Conservation (phyloP, 139 green algal genomes). For the Eudorina sp. region DNA sequence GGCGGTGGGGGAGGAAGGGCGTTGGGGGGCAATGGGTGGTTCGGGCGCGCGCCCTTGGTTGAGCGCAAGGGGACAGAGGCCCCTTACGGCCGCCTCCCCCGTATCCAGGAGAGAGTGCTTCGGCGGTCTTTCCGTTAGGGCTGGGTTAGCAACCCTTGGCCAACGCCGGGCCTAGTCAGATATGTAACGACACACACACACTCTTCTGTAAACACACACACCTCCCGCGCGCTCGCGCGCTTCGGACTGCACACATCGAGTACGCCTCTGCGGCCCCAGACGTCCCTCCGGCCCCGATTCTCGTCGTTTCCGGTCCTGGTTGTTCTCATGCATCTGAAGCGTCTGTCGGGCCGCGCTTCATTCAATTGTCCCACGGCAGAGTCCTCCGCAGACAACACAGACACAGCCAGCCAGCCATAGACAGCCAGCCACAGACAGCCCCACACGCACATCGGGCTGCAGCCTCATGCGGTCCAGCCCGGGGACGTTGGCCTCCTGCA, state of each 20-base stretch:
- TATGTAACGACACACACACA: no score
- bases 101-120: no score
- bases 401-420: no score
- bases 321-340: not conserved
- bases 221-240: not conserved
- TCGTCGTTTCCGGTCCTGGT: not conserved
- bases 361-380: not conserved
- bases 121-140: no score
- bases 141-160: not conserved
- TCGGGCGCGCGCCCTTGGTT: not conserved
- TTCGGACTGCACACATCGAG: no score
- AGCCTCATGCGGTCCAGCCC: conserved; percentile 9
- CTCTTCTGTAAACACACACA: not conserved
- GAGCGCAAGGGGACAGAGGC: not conserved
- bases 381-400: not conserved
- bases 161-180: no score
- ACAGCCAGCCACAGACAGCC: not conserved
- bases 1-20: not conserved
- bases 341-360: not conserved
- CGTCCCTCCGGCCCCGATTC: not conserved
- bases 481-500: not conserved
- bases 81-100: no score
- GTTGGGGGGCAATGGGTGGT: not conserved
- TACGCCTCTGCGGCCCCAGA: no score
- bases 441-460: conserved; percentile 5